Base-by-base conservation (phyloP, 2,329 filamentous ascomycete species). In the Lasiodiplodia citricola region DNA sequence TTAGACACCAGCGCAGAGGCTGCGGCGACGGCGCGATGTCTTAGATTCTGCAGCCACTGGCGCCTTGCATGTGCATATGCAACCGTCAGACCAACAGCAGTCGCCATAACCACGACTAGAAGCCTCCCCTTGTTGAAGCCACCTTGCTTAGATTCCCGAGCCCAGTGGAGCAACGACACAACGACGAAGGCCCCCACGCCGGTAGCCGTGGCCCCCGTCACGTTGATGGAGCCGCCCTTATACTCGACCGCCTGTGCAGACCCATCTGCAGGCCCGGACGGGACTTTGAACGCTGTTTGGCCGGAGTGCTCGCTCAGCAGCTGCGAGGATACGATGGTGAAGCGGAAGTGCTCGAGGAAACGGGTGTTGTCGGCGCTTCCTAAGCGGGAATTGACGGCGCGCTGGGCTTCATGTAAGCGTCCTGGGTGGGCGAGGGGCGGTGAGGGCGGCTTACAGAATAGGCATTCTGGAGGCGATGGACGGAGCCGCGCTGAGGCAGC, bases 271-370 rank as follows among this genome's bases (percentile, higher is more conserved):
- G 77, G 74, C 44, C 76, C 71, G 18, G 77, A 69, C 23, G 76
- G 67, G 13, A 78, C 69, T 44, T 80, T 79, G 54, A 83, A 70
- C 16, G 80, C 76, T 35, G 79, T 80, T 70, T 82, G 80, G 65
- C 80, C 79, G 10, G 79, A 74, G 72, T 91, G 87, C 51, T 91
- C 91, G 75, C 89, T 93, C 51, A 97, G 85, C 16, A 97, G 86
- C 78, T 97, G 94, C 25, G 94, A 97, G 63, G 94, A 94, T 75
- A 97, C 92, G 72, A 97, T 92, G 25, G 92, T 91, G 81, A 97
- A 97, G 71, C 94, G 92, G 76, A 97, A 97, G 76, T 94, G 92
- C 80, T 97, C 94, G 69, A 97, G 86, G 75, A 97, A 97, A 72
- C 90, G 90, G 73, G 91, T 87, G 77, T 94, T 96, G 74, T 97